Conservation (phyloP, 2,329 filamentous ascomycete genomes). For the Aspergillus arachidicola region DNA sequence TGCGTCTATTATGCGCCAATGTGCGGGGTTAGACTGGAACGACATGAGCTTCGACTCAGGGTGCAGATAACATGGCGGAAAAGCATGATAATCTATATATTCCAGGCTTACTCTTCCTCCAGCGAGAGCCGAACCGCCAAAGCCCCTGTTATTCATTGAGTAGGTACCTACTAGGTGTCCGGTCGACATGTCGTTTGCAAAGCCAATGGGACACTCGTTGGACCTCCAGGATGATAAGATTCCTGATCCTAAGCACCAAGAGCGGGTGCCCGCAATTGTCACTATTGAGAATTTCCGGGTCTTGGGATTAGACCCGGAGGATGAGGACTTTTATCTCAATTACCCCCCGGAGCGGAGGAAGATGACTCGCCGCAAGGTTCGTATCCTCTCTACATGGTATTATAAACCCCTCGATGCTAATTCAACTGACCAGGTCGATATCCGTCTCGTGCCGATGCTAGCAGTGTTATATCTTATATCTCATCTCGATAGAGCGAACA, state of each 20-base stretch:
- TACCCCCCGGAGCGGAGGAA: slow-evolving; percentile 27
- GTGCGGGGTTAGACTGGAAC: not conserved
- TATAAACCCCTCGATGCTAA: not conserved
- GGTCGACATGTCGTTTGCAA: not conserved
- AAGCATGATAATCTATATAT: not conserved
- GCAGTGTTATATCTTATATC: slow-evolving; percentile 26
- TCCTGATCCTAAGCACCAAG: slow-evolving; percentile 4
- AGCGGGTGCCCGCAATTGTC: slow-evolving; percentile 15
- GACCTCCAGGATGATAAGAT: slow-evolving; percentile 7
- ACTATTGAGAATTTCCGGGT: slow-evolving; percentile 33
- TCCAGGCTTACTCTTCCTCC: not conserved
- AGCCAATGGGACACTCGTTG: not conserved
- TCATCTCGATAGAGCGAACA: slow-evolving; percentile 31
- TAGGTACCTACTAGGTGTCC: not conserved
- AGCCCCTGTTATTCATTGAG: too few species aligned
- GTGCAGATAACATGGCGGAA: not conserved
- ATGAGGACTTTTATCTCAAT: slow-evolving; percentile 33
- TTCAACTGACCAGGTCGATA: slow-evolving; percentile 13
- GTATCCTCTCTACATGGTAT: not conserved
- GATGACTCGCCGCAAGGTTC: slow-evolving; percentile 15
- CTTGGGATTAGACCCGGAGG: slow-evolving; percentile 27
- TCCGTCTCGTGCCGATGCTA: slow-evolving; percentile 22
- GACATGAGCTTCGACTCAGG: not conserved
- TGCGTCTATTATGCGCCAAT: not conserved
- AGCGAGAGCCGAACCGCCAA: not conserved